These are phyloP conservation scores for Hirsutella rhossiliensis DNA, from an alignment of 2,329 filamentous ascomycete species.

Conservation along the genomic window DNA sequence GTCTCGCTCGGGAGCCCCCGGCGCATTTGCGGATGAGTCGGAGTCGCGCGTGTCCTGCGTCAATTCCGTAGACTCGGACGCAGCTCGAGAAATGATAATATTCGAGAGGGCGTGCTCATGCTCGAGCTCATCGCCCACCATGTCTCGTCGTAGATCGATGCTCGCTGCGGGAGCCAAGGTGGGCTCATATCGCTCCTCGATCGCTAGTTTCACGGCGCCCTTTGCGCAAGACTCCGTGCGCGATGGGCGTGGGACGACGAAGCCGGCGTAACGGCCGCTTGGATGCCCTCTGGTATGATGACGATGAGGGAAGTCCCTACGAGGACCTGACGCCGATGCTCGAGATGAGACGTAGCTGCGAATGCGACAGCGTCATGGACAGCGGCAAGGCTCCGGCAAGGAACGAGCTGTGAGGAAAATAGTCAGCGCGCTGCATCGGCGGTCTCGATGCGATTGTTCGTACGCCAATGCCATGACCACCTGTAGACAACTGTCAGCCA, in stretches of 20 bases:
- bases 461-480: constrained; percentile 49
- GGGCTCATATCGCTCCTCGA: constrained; percentile 12
- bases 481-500: constrained; percentile 15
- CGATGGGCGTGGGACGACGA: constrained; percentile 25
- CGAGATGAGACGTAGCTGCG: constrained; percentile 79
- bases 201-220: constrained; percentile 17
- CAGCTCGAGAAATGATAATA: background rate
- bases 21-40: constrained; percentile 1
- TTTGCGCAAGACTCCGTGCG: constrained; percentile 17
- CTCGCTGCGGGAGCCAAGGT: background rate
- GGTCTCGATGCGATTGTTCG: constrained; percentile 11
- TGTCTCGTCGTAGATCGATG: background rate
- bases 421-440: background rate
- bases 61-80: background rate
- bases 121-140: background rate
- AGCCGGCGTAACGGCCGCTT: constrained; percentile 62
- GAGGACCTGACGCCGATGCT: constrained; percentile 88
- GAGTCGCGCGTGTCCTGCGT: background rate
- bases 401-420: constrained; percentile 60
- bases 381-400: constrained; percentile 83
- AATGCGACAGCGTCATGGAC: constrained; percentile 75
- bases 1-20: constrained; percentile 6
- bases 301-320: constrained; percentile 93
- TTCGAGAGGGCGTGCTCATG: background rate
- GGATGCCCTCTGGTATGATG: constrained; percentile 93